Percentiles rank a stretch among this genome's conserved stretches.
Evolutionary conservation across 495 filamentous ascomycete species (phyloP).

Genomic region (Aspergillus leporis): DNA sequence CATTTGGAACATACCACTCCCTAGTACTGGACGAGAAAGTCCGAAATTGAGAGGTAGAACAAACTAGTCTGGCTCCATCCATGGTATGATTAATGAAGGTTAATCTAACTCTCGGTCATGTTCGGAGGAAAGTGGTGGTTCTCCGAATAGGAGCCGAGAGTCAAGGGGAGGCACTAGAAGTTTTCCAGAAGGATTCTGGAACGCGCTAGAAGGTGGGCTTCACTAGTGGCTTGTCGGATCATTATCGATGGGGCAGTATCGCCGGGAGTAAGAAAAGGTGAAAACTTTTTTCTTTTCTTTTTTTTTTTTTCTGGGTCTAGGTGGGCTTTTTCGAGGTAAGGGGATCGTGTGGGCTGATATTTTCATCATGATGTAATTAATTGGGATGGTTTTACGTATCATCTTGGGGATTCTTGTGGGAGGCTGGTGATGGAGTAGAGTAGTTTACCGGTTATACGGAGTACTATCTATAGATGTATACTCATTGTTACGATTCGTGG

Average conservation of each 20-base stretch:
- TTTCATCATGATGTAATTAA: background rate
- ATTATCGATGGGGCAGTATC: no score
- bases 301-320: background rate
- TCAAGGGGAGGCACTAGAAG: constrained; percentile 30
- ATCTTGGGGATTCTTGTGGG: background rate
- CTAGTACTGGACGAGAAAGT: background rate
- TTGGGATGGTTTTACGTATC: background rate
- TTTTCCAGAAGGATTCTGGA: constrained; percentile 39
- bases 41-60: no score
- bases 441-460: background rate
- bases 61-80: constrained; percentile 8
- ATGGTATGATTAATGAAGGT: constrained; percentile 18
- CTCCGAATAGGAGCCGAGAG: background rate
- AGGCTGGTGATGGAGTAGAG: background rate
- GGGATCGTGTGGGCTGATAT: constrained; percentile 5
- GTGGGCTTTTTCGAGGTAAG: background rate
- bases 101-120: background rate
- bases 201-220: constrained; percentile 28
- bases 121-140: constrained; percentile 2
- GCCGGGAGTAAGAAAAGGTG: background rate
- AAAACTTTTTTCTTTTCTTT: background rate
- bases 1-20: background rate
- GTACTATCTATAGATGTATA: background rate
- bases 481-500: no score
- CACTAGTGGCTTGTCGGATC: background rate